phyloP scores from a whole-genome alignment of 73 alveolate genomes.

The Loxodes magnus region DNA sequence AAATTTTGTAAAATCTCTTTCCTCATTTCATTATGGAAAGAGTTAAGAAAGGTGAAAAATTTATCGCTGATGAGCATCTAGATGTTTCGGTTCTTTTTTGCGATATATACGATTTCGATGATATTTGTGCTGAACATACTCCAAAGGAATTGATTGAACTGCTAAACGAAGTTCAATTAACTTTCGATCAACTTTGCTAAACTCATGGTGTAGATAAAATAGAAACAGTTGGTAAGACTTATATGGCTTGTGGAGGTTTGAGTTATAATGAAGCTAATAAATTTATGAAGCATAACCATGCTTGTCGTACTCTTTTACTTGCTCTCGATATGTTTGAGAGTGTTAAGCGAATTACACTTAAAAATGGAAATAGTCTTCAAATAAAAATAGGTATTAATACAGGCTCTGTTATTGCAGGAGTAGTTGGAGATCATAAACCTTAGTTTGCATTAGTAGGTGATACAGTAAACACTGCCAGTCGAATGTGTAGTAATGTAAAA shows the following conservation, averaged over 20 bases:
- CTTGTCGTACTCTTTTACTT: not conserved
- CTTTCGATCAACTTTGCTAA: slow-evolving; percentile 45
- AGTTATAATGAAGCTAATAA: slow-evolving; percentile 27
- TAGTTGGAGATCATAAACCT: slow-evolving; percentile 97
- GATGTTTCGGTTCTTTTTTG: slow-evolving; percentile 44
- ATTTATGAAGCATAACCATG: not conserved
- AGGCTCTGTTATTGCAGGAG: slow-evolving; percentile 98
- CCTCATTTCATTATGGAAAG: slow-evolving; percentile 55
- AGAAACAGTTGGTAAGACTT: slow-evolving; percentile 82
- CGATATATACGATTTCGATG: slow-evolving; percentile 45
- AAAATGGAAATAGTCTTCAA: not conserved
- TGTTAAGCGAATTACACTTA: slow-evolving; percentile 1
- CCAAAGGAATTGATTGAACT: slow-evolving; percentile 40
- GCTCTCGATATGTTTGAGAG: slow-evolving; percentile 7
- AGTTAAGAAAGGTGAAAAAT: slow-evolving; percentile 36
- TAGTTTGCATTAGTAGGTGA: slow-evolving; percentile 97
- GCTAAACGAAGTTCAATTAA: slow-evolving; percentile 29
- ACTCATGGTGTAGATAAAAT: slow-evolving; percentile 39
- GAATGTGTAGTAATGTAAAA: too few relatives aligned
- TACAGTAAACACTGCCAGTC: slow-evolving; percentile 88
- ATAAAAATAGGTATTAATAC: slow-evolving; percentile 90
- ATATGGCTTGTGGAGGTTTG: slow-evolving; percentile 88
- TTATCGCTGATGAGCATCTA: slow-evolving; percentile 47
- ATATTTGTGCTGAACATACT: slow-evolving; percentile 26
- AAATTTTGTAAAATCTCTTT: slow-evolving; percentile 32